Evolutionary conservation across 805 yeast species (phyloP), one percentile per base, ranked within the genome.

Genomic region (Teunomyces aglyptinius): DNA sequence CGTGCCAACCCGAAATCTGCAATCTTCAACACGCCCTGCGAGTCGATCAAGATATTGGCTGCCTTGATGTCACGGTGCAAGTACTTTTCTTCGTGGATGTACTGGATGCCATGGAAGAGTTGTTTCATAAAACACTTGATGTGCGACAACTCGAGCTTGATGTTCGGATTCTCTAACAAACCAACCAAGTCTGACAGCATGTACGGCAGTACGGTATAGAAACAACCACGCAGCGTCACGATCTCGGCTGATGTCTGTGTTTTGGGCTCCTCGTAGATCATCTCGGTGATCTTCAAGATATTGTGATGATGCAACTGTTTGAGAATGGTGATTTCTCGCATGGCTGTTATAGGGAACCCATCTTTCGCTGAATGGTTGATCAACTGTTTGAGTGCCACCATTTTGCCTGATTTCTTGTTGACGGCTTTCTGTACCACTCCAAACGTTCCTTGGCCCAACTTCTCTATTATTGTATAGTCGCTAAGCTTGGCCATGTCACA

Each of bases 1-100:
- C 98, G 75, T 1, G 98, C 98, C 31, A 94, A 72, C 1, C 99
- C 99, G 64, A 94, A 95, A 68, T 94, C 99, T 2, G 97, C 99
- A 40, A 94, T 81, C 59, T 92, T 92, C 32, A 95, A 73, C 6
- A 81, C 70, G 0, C 99, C 99, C 43, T 75, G 69, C 44, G 75
- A 78, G 57, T 86, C 91, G 6, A 94, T 76, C 32, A 94, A 75
- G 28, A 94, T 86, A 58, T 94, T 94, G n/a, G 99, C 96, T 0
- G 98, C 90, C 65, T 94, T 94, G 48, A 94, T 88, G 60, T 94
- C 99, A 47, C 99, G 77, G 64, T 94, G 99, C 48, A 80, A 69
- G 53, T 71, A 80, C 22, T 70, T 65, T 32, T 73, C 68, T 8
- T 69, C 65, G 60, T 94, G 99, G 26, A 94, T 80, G 59, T 84